Evolutionary conservation across 495 filamentous ascomycete species (phyloP).

Genomic region (Penicillium nucicola): DNA sequence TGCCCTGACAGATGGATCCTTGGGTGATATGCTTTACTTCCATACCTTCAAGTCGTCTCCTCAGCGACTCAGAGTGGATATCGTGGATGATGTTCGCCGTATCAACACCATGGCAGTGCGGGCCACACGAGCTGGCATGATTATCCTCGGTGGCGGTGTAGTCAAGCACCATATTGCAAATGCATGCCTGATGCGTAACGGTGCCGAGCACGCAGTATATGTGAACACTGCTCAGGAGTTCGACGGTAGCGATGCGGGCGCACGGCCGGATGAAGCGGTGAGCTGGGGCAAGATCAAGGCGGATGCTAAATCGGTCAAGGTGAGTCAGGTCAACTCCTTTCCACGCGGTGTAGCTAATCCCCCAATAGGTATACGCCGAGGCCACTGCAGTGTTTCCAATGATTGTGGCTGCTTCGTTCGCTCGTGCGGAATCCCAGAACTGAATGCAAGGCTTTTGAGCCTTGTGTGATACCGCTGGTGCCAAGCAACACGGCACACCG

Average conservation of each 20-base stretch:
- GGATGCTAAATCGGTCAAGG: conserved; percentile 83
- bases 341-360: background rate
- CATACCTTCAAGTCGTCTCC: conserved; percentile 88
- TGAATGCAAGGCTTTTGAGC: background rate
- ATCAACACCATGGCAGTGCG: conserved; percentile 87
- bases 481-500: conserved; percentile 18
- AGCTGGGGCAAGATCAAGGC: conserved; percentile 98
- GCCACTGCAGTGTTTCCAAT: conserved; percentile 90
- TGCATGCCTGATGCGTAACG: conserved; percentile 94
- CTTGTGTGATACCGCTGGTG: background rate
- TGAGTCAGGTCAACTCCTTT: conserved; percentile 25
- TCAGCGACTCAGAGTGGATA: conserved; percentile 73
- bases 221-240: conserved; percentile 97
- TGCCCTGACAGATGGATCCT: conserved; percentile 86
- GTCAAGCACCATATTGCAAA: conserved; percentile 98
- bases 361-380: conserved; percentile 73
- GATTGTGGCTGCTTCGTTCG: conserved; percentile 93
- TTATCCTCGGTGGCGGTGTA: conserved; percentile 88
- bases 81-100: conserved; percentile 81
- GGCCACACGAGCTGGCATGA: conserved; percentile 83
- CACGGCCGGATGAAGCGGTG: conserved; percentile 92
- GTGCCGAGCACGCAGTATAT: conserved; percentile 93
- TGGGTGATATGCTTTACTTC: conserved; percentile 98
- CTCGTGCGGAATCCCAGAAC: conserved; percentile 31
- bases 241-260: conserved; percentile 94